These are phyloP conservation scores for Torrubiellomyces zombiae DNA, from an alignment of 2,329 filamentous ascomycete species.

Conservation along the genomic window DNA sequence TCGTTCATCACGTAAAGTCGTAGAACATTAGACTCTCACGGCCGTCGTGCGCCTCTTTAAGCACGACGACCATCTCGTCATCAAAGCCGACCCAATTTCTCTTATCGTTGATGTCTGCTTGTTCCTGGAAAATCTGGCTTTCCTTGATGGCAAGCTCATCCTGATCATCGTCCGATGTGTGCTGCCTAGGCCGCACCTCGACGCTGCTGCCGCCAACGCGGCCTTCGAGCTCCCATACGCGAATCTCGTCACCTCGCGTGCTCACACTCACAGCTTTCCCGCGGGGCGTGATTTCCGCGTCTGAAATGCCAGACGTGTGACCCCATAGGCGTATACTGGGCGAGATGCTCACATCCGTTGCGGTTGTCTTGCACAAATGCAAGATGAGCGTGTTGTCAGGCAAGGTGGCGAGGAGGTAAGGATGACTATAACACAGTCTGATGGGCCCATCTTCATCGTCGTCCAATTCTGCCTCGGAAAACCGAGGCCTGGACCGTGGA, in stretches of 20 bases:
- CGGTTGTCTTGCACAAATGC: constrained; percentile 62
- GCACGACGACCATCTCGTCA: constrained; percentile 77
- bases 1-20: constrained; percentile 57
- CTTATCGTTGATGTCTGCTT: constrained; percentile 23
- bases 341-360: constrained; percentile 49
- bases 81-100: constrained; percentile 71
- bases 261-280: constrained; percentile 88
- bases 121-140: neutral
- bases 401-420: constrained; percentile 70
- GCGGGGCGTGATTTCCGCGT: constrained; percentile 66
- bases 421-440: constrained; percentile 56
- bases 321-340: constrained; percentile 69
- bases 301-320: constrained; percentile 77
- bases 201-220: constrained; percentile 38
- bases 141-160: constrained; percentile 5
- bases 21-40: constrained; percentile 66
- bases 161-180: constrained; percentile 6
- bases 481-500: constrained; percentile 4
- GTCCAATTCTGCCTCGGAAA: constrained; percentile 3
- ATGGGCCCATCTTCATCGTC: constrained; percentile 30
- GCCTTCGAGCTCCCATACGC: constrained; percentile 81
- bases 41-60: constrained; percentile 53
- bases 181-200: constrained; percentile 28
- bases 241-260: constrained; percentile 57
- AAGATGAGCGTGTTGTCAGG: constrained; percentile 78